phyloP scores from a whole-genome alignment of 176 grass and related monocot species.

The Carex kokanica region DNA sequence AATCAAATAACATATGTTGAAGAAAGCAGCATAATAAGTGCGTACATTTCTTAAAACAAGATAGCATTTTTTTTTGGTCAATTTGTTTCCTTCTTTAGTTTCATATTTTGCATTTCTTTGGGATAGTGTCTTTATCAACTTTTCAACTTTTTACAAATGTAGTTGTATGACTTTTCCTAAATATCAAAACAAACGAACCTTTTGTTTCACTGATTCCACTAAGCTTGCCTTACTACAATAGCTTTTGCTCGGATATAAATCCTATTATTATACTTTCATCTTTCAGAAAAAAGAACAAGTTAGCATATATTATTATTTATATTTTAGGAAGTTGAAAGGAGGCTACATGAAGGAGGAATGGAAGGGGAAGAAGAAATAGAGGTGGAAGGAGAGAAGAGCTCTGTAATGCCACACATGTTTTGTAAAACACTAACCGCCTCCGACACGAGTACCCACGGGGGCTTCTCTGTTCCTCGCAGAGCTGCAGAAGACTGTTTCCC shows the following conservation, averaged over 20 bases:
- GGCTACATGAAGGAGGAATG: conserved; percentile 30
- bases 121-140: neutral
- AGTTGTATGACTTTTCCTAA: conserved; percentile 7
- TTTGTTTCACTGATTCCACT: conserved; percentile 9
- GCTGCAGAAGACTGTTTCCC: conserved; percentile 96
- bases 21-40: neutral
- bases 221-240: neutral
- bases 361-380: conserved; percentile 50
- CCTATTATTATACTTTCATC: neutral
- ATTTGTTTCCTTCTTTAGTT: neutral
- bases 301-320: neutral
- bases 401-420: conserved; percentile 85
- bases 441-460: conserved; percentile 93
- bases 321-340: conserved; percentile 51
- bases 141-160: neutral
- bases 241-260: neutral
- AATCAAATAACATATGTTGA: neutral
- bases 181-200: neutral
- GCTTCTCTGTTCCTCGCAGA: conserved; percentile 97
- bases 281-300: neutral
- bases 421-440: conserved; percentile 98
- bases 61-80: neutral
- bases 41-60: neutral
- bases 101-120: conserved; percentile 1
- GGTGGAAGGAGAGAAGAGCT: conserved; percentile 42